Evolutionary conservation across 2,329 filamentous ascomycete species (phyloP).

Genomic region (Anthostomella pinea): DNA sequence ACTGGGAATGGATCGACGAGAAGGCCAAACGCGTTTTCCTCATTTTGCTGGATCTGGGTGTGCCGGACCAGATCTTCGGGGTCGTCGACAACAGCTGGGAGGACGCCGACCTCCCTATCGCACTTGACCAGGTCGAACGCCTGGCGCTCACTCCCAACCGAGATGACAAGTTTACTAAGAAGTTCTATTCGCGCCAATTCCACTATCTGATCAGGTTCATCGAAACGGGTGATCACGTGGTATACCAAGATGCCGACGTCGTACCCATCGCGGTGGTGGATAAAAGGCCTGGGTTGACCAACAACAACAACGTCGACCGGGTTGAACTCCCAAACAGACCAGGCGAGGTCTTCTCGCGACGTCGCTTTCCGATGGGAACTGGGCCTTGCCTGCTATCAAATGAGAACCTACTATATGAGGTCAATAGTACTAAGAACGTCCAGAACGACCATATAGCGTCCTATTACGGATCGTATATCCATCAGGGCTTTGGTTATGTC

Average conservation of each 20-base stretch:
- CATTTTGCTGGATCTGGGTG: constrained; percentile 65
- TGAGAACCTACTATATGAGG: constrained; percentile 58
- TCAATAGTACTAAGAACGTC: constrained; percentile 56
- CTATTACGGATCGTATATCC: constrained; percentile 68
- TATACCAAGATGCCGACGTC: constrained; percentile 65
- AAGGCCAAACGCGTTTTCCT: constrained; percentile 70
- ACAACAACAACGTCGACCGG: constrained; percentile 47
- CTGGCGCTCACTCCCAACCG: constrained; percentile 57
- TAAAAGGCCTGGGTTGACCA: constrained; percentile 45
- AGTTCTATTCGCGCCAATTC: constrained; percentile 70
- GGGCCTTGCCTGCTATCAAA: constrained; percentile 42
- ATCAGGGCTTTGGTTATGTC: constrained; percentile 61
- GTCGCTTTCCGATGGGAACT: constrained; percentile 52
- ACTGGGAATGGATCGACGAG: constrained; percentile 73
- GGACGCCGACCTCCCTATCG: constrained; percentile 70
- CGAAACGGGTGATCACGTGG: constrained; percentile 56
- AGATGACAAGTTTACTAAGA: constrained; percentile 63
- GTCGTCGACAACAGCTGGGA: constrained; percentile 75
- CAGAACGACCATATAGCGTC: constrained; percentile 69
- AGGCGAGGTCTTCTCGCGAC: constrained; percentile 54
- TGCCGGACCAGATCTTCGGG: constrained; percentile 71
- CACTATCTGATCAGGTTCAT: constrained; percentile 66
- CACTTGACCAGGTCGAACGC: constrained; percentile 61
- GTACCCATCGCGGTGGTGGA: constrained; percentile 68
- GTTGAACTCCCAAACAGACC: constrained; percentile 63